phyloP scores from a whole-genome alignment of 768 basidiomycete genomes.

The Mycena epipterygia region DNA sequence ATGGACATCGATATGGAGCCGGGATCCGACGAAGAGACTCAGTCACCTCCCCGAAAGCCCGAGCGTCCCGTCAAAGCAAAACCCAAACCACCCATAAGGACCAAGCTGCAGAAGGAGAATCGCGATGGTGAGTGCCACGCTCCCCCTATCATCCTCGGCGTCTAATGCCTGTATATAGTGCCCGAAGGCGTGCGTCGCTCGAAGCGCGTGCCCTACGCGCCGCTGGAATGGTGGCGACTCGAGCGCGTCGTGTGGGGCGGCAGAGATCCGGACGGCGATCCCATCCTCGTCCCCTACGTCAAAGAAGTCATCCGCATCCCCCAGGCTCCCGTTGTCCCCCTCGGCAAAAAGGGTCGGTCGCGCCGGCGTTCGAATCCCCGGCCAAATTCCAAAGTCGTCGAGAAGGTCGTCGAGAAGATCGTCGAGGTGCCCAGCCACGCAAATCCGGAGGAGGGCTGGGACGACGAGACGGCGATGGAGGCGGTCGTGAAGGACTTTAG shows the following conservation, averaged over 20 bases:
- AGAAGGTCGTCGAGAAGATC: constrained; percentile 50
- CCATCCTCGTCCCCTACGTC: constrained; percentile 74
- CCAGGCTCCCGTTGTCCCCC: constrained; percentile 41
- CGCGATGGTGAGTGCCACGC: constrained; percentile 43
- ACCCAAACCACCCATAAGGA: background rate
- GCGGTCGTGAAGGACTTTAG: constrained; percentile 80
- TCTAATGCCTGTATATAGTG: constrained; percentile 38
- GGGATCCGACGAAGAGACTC: constrained; percentile 48
- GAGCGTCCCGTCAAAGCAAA: constrained; percentile 38
- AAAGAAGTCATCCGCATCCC: constrained; percentile 74
- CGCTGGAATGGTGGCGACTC: constrained; percentile 93
- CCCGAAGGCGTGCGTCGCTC: constrained; percentile 79
- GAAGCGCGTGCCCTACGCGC: constrained; percentile 73
- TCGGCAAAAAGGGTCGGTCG: constrained; percentile 47
- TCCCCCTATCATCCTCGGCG: background rate
- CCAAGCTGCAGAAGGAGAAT: constrained; percentile 56
- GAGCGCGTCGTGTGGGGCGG: constrained; percentile 91
- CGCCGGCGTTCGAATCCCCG: constrained; percentile 36
- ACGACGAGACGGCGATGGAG: constrained; percentile 77
- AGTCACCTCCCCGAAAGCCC: constrained; percentile 50
- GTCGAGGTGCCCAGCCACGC: constrained; percentile 38
- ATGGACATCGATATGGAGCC: constrained; percentile 45
- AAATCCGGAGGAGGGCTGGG: constrained; percentile 87
- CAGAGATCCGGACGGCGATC: constrained; percentile 53
- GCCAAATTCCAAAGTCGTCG: constrained; percentile 6